Evolutionary conservation across 352 stramenopile genomes (phyloP).

Genomic region (Thraustotheca clavata): DNA sequence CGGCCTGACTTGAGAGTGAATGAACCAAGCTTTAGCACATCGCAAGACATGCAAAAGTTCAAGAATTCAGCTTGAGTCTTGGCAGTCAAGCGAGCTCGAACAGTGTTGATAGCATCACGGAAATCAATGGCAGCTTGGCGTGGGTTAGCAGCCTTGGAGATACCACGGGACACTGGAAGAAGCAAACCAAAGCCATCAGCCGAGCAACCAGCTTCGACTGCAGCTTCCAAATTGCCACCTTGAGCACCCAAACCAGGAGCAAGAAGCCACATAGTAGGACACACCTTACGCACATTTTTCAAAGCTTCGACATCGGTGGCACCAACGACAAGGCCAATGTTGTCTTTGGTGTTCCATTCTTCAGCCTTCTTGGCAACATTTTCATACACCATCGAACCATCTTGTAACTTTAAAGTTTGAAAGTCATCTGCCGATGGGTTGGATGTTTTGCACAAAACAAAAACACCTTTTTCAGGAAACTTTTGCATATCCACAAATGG

Average conservation of each 20-base stretch:
- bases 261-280: conserved; percentile 94
- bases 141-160: conserved; percentile 89
- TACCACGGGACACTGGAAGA: conserved; percentile 95
- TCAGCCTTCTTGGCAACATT: conserved; percentile 86
- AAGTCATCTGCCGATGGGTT: conserved; percentile 97
- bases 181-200: conserved; percentile 89
- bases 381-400: conserved; percentile 60
- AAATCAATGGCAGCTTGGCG: conserved; percentile 85
- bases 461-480: conserved; percentile 83
- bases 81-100: conserved; percentile 50
- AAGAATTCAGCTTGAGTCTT: conserved; percentile 90
- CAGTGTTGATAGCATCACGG: conserved; percentile 91
- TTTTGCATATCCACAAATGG: conserved; percentile 90
- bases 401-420: conserved; percentile 68
- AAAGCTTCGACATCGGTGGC: conserved; percentile 95
- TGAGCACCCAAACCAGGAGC: conserved; percentile 95
- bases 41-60: conserved; percentile 90
- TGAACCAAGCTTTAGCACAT: conserved; percentile 96
- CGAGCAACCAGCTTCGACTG: conserved; percentile 64
- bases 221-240: conserved; percentile 86
- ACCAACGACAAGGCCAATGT: conserved; percentile 95
- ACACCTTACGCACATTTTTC: conserved; percentile 66
- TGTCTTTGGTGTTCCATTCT: conserved; percentile 86
- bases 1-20: conserved; percentile 98
- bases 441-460: conserved; percentile 99